These are phyloP conservation scores for Fusarium continuum DNA, from an alignment of 2,329 filamentous ascomycete species.

Conservation along the genomic window DNA sequence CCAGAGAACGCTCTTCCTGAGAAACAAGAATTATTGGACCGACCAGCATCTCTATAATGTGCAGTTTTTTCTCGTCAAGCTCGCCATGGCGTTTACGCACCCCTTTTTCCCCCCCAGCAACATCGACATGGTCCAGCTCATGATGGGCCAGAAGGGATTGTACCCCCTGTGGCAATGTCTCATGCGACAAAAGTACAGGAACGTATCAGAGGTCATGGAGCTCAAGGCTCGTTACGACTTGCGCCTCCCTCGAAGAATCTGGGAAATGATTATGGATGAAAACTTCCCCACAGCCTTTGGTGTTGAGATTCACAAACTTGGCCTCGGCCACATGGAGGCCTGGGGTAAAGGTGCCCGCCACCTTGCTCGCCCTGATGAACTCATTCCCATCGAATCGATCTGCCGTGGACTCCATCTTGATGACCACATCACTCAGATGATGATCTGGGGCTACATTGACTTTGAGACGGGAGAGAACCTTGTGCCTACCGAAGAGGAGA, in stretches of 20 bases:
- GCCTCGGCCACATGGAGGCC: constrained; percentile 62
- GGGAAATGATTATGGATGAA: constrained; percentile 28
- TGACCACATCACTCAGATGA: constrained; percentile 63
- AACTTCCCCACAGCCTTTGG: constrained; percentile 54
- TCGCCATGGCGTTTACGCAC: constrained; percentile 74
- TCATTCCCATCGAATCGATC: constrained; percentile 65
- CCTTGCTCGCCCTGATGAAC: constrained; percentile 65
- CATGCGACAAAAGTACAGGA: constrained; percentile 61
- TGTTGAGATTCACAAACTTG: constrained; percentile 62
- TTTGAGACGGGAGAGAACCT: constrained; percentile 60
- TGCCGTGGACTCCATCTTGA: constrained; percentile 64
- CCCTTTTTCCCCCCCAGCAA: constrained; percentile 64
- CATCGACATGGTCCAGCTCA: constrained; percentile 61
- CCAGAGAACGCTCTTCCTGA: constrained; percentile 64
- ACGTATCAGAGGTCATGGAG: constrained; percentile 60
- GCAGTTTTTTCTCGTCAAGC: constrained; percentile 74
- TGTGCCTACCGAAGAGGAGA: constrained; percentile 59
- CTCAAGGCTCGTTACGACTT: constrained; percentile 68
- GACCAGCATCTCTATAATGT: constrained; percentile 68
- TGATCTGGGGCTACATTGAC: constrained; percentile 70
- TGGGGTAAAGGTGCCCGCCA: constrained; percentile 60
- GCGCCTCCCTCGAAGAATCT: constrained; percentile 49
- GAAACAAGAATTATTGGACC: constrained; percentile 63
- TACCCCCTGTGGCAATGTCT: constrained; percentile 68
- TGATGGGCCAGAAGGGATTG: constrained; percentile 68